Percentiles rank a stretch among this genome's conserved stretches.
Evolutionary conservation across 108 stramenopile species (phyloP).

Genomic region (Nitzschia sp.): DNA sequence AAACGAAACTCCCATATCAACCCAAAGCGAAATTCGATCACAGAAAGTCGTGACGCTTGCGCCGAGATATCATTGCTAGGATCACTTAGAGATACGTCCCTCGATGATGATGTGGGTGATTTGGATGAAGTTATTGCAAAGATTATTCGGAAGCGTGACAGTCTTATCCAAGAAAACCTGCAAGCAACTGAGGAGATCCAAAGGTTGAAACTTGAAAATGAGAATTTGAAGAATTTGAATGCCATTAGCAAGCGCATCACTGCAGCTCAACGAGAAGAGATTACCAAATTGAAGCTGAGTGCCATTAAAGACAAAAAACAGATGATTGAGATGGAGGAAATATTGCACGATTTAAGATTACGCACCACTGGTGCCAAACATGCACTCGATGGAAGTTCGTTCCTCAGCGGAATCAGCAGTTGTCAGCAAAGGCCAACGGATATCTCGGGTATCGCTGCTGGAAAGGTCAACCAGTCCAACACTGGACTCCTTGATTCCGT

Average conservation of each 20-base stretch:
- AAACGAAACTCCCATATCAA: background rate
- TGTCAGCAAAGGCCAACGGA: background rate
- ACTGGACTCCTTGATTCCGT: background rate
- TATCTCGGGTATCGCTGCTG: no score
- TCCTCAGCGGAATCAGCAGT: background rate
- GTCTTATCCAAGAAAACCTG: background rate
- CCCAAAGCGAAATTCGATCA: background rate
- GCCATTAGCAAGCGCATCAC: conserved; percentile 5
- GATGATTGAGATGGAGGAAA: background rate
- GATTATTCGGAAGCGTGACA: conserved; percentile 1
- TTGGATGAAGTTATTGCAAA: conserved; percentile 8
- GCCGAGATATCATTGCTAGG: background rate
- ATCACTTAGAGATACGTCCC: background rate
- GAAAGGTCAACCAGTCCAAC: background rate
- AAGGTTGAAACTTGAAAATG: conserved; percentile 6
- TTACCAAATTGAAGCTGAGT: background rate
- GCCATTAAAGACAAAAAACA: background rate
- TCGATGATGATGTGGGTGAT: background rate
- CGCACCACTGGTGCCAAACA: background rate
- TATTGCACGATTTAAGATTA: background rate
- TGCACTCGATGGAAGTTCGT: conserved; percentile 1
- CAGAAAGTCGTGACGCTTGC: conserved; percentile 4
- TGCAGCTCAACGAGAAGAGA: background rate
- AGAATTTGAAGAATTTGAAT: conserved; percentile 14
- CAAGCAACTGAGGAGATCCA: conserved; percentile 10